phyloP scores from a whole-genome alignment of 2,329 filamentous ascomycete species.

The Curvularia lunata region DNA sequence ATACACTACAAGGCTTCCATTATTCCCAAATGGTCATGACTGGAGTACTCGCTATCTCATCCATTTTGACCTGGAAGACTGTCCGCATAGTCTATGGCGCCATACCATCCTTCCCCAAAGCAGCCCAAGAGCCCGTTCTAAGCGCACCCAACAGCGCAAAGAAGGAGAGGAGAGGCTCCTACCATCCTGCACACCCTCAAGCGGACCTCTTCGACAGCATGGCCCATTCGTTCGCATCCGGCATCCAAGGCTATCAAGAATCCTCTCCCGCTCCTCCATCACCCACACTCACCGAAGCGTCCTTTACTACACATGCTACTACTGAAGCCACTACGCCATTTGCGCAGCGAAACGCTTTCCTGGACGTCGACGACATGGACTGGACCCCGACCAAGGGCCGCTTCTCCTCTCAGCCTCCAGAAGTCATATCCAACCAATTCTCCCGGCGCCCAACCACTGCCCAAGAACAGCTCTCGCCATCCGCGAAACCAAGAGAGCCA shows the following conservation, averaged over 20 bases:
- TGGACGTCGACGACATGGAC: conserved; percentile 69
- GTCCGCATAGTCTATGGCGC: conserved; percentile 63
- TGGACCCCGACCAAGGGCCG: conserved; percentile 65
- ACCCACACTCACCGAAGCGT: conserved; percentile 38
- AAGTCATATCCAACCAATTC: conserved; percentile 30
- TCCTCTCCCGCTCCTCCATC: conserved; percentile 38
- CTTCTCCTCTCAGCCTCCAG: conserved; percentile 48
- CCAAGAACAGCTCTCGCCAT: conserved; percentile 1
- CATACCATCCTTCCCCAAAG: conserved; percentile 32
- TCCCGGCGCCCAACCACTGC: conserved; percentile 1
- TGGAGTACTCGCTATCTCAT: conserved; percentile 37
- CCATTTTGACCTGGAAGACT: conserved; percentile 54
- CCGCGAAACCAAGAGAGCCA: conserved; percentile 18
- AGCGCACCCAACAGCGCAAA: conserved; percentile 25
- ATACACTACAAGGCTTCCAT: conserved; percentile 48
- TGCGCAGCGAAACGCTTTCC: conserved; percentile 16
- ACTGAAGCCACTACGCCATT: conserved; percentile 38
- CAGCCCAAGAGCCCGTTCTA: conserved; percentile 36
- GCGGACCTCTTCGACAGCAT: conserved; percentile 44
- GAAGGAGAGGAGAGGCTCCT: conserved; percentile 34
- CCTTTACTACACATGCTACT: conserved; percentile 32
- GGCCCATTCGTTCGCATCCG: conserved; percentile 47
- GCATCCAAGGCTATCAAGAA: conserved; percentile 44
- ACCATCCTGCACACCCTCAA: conserved; percentile 31
- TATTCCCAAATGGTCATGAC: conserved; percentile 64